phyloP scores from a whole-genome alignment of 2,329 filamentous ascomycete species.

The Aspergillus sp. region DNA sequence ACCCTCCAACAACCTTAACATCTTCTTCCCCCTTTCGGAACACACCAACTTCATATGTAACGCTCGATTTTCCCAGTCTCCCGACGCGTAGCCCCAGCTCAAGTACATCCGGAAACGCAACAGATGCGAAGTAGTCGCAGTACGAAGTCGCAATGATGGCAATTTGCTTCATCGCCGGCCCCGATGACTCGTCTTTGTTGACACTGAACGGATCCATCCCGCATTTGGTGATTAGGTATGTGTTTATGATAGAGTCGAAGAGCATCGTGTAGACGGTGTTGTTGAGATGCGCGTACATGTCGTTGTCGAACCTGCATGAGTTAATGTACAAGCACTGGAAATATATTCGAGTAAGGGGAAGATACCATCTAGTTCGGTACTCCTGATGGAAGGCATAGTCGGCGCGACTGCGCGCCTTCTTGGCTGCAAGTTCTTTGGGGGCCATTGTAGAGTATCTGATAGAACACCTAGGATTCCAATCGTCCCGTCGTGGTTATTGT shows the following conservation, averaged over 20 bases:
- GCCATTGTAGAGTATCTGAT: constrained; percentile 12
- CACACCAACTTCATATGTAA: constrained; percentile 81
- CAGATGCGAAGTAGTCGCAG: constrained; percentile 75
- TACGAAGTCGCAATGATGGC: constrained; percentile 80
- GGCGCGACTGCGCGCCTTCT: constrained; percentile 52
- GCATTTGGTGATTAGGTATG: constrained; percentile 76
- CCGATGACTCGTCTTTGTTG: constrained; percentile 11
- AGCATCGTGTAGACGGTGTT: constrained; percentile 81
- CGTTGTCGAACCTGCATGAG: constrained; percentile 69
- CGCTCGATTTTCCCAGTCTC: constrained; percentile 77
- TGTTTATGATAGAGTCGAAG: constrained; percentile 85
- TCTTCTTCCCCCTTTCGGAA: constrained; percentile 67
- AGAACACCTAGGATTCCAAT: neutral
- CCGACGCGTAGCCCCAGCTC: constrained; percentile 77
- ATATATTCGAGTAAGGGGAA: constrained; percentile 3
- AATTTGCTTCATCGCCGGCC: constrained; percentile 47
- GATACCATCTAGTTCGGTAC: constrained; percentile 78
- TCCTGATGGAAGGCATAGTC: constrained; percentile 76
- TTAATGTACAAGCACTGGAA: neutral
- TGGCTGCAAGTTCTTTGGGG: constrained; percentile 40
- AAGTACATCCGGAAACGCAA: constrained; percentile 73
- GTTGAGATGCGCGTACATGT: constrained; percentile 93
- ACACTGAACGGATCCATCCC: constrained; percentile 63
- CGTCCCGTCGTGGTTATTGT: neutral
- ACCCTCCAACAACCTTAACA: constrained; percentile 78